Evolutionary conservation across 23 red algal species (phyloP), one percentile per base, ranked within the genome.

Genomic region (Chondrus crispus): DNA sequence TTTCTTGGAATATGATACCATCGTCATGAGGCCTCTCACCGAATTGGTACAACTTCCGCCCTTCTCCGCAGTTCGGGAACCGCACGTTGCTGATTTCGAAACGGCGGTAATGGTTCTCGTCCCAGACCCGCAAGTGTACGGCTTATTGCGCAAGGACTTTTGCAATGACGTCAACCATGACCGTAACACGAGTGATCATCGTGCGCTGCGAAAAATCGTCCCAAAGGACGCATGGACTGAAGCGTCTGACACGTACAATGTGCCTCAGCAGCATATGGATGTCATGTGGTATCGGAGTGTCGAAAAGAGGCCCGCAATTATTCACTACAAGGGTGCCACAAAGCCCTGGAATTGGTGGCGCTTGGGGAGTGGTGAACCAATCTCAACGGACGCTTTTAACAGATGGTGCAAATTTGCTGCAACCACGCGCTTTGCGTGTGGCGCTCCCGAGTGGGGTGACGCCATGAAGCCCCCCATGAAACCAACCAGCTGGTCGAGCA

Each of bases 271-370:
- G 10, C 82, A 86, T 71, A 86, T 86, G 82, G 82, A 86, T 47
- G 64, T 62, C 19, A 41, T 86, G 24, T 85, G 82, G 82, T 86
- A 86, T 46, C 20, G 82, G 22, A 68, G 64, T 36, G 82, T 86
- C 2, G 82, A 86, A 2, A 29, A 69, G 11, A 62, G 40, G 28
- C 82, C 82, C 2, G 62, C 62, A 26, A 26, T 86, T n/a, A 86
- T 86, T 46, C 82, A 86, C 44, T 86, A 68, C 82, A 86, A 86
- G 38, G 82, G 82, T 16, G 64, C 50, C 24, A 43, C 62, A 50
- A 86, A 86, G 82, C 82, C 82, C 22, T 86, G 82, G 82, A 86
- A 86, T 45, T 86, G 82, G 82, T 86, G 82, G 82, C 68, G 46
- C 14, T 26, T 68, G 10, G 57, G 57, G 38, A 68, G 82, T 26